These are phyloP conservation scores for Mycena rosella DNA, from an alignment of 768 basidiomycete genomes.

Conservation along the genomic window DNA sequence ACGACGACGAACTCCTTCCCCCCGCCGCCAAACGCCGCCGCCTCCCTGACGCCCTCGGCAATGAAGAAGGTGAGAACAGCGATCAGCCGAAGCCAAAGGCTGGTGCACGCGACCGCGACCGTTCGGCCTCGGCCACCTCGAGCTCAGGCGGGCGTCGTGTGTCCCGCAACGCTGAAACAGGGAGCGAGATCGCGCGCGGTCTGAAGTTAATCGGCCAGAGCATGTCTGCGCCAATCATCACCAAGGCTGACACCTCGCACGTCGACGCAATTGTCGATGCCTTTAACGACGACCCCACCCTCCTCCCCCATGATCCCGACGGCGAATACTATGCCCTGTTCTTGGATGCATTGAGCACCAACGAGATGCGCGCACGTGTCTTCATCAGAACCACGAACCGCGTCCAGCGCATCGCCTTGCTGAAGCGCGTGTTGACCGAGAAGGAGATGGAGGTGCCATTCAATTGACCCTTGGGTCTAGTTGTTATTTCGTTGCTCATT, in stretches of 20 bases:
- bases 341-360: background rate
- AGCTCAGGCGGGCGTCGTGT: too few species aligned
- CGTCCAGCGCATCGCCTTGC: constrained; percentile 12
- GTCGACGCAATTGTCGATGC: constrained; percentile 12
- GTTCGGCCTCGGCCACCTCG: too few species aligned
- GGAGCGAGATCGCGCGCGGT: too few species aligned
- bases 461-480: constrained; percentile 1
- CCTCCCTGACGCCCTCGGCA: background rate
- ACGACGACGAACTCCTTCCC: constrained; percentile 15
- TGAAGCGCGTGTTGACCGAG: constrained; percentile 13
- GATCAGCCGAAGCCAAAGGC: too few species aligned
- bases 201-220: too few species aligned
- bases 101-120: too few species aligned
- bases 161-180: too few species aligned
- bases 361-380: too few species aligned
- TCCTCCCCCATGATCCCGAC: constrained; percentile 11
- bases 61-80: background rate
- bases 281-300: constrained; percentile 7
- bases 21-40: constrained; percentile 3
- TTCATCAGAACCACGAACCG: constrained; percentile 11
- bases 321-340: constrained; percentile 13
- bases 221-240: background rate
- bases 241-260: constrained; percentile 15
- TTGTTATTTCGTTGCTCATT: background rate
- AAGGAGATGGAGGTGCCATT: background rate